Evolutionary conservation across 139 green algal genomes (phyloP).

Genomic region (Zygnema circumcarinatum): DNA sequence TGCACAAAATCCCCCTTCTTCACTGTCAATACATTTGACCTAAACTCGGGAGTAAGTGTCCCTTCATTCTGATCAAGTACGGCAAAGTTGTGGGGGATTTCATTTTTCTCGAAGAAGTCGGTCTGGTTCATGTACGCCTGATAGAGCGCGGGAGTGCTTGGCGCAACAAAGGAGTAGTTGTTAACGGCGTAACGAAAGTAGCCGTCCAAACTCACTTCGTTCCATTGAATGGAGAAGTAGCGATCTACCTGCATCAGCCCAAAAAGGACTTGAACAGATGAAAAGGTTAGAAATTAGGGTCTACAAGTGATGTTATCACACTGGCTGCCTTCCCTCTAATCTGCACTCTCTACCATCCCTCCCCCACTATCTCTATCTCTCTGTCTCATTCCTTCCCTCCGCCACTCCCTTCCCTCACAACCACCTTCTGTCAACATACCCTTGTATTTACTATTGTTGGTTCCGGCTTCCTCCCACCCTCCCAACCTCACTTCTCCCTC

Average conservation of each 20-base stretch:
- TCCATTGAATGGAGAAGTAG: background rate
- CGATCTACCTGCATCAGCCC: slow-evolving; percentile 12
- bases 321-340: too few species aligned
- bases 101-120: background rate
- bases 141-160: background rate
- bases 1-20: slow-evolving; percentile 1
- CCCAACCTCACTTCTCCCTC: too few species aligned
- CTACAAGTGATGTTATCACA: too few species aligned
- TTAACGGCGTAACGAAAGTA: slow-evolving; percentile 12
- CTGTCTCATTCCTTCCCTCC: too few species aligned
- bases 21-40: background rate
- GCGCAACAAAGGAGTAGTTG: background rate
- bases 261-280: too few species aligned
- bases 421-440: too few species aligned
- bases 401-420: too few species aligned
- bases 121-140: background rate
- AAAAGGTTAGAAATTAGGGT: too few species aligned
- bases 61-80: background rate
- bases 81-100: background rate
- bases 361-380: too few species aligned
- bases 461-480: too few species aligned
- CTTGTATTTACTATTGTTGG: too few species aligned
- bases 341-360: too few species aligned
- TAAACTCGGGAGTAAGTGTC: background rate
- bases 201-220: background rate